These are phyloP conservation scores for Coprinopsis sp. DNA, from an alignment of 768 basidiomycete genomes.

Conservation along the genomic window DNA sequence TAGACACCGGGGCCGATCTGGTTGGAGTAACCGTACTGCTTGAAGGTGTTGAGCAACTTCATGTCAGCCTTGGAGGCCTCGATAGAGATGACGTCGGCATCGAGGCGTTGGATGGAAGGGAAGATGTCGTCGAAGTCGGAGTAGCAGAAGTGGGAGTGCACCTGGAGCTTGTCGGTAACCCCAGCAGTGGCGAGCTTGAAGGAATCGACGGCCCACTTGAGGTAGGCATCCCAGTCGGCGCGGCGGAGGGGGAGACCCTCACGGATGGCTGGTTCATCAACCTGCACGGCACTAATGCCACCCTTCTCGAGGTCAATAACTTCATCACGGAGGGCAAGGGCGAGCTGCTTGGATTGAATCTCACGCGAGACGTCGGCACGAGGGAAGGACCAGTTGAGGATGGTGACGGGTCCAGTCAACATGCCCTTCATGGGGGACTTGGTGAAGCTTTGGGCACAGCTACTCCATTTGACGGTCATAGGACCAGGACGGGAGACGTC, in stretches of 20 bases:
- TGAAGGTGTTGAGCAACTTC: constrained; percentile 95
- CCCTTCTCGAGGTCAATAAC: constrained; percentile 96
- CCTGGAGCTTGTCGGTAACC: constrained; percentile 89
- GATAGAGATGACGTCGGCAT: constrained; percentile 98
- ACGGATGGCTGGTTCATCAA: constrained; percentile 99
- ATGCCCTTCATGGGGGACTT: constrained; percentile 98
- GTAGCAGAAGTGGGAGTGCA: constrained; percentile 99
- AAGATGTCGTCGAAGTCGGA: constrained; percentile 99
- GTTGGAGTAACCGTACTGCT: constrained; percentile 92
- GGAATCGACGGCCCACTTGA: constrained; percentile 97
- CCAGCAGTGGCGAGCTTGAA: constrained; percentile 98
- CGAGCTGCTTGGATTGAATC: constrained; percentile 96
- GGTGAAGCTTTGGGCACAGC: constrained; percentile 93
- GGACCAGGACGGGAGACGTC: constrained; percentile 90
- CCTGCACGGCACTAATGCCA: constrained; percentile 96
- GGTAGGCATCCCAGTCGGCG: constrained; percentile 93
- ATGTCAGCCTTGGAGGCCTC: constrained; percentile 98
- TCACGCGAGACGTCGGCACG: constrained; percentile 96
- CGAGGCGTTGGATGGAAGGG: constrained; percentile 92
- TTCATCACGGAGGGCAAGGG: constrained; percentile 96
- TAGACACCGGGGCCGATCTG: constrained; percentile 98
- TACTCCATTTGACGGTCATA: constrained; percentile 97
- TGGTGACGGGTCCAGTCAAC: constrained; percentile 97
- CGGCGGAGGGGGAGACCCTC: constrained; percentile 97
- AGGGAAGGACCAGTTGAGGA: constrained; percentile 99